These are phyloP conservation scores for Pisolithus thermaeus DNA, from an alignment of 1,284 basidiomycete genomes.

Conservation along the genomic window DNA sequence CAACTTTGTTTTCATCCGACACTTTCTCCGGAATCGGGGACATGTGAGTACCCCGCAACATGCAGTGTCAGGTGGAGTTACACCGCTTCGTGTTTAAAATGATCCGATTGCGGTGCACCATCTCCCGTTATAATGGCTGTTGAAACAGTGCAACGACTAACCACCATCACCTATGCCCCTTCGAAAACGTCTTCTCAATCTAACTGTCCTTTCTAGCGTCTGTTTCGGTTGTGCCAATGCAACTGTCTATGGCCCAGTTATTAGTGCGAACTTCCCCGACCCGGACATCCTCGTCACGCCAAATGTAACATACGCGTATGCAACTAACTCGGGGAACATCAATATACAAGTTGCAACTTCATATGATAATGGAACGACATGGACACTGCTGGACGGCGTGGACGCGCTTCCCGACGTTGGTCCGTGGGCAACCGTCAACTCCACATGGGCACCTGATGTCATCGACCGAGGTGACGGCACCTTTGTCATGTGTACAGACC, in stretches of 20 bases:
- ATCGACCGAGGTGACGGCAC: conserved; percentile 10
- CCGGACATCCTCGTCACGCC: conserved; percentile 13
- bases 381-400: conserved; percentile 5
- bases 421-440: conserved; percentile 8
- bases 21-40: no score
- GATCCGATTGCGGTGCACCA: no score
- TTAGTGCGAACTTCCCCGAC: conserved; percentile 15
- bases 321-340: conserved; percentile 6
- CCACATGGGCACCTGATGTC: conserved; percentile 15
- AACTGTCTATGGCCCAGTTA: conserved; percentile 12
- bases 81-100: no score
- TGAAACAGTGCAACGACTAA: background rate
- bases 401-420: conserved; percentile 15
- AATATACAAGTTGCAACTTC: conserved; percentile 15
- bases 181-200: background rate
- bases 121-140: background rate
- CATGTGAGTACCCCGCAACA: no score
- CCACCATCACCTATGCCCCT: background rate
- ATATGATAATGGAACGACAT: conserved; percentile 8
- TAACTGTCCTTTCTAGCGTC: background rate
- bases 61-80: no score
- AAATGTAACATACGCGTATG: conserved; percentile 6
- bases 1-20: no score
- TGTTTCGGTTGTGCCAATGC: background rate
- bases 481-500: conserved; percentile 7